Conservation (phyloP, 352 stramenopile genomes). For the Globisporangium heterothallicum region DNA sequence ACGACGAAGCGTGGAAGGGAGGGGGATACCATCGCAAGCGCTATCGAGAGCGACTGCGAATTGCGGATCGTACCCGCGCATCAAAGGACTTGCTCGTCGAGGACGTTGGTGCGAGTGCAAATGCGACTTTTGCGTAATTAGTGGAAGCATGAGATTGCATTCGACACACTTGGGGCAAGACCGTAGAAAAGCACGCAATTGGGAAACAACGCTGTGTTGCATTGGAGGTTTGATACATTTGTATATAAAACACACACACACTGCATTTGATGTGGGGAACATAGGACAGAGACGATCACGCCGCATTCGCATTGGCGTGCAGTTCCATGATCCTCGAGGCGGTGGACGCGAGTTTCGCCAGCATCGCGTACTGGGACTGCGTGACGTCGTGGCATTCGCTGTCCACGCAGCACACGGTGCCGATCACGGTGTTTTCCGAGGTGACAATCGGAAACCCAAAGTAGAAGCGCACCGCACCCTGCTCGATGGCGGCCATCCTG, state of each 20-base stretch:
- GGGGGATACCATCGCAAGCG: no score
- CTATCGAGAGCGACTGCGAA: no score
- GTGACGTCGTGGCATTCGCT: slow-evolving; percentile 29
- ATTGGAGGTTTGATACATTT: background rate
- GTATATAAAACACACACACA: background rate
- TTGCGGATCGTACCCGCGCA: no score
- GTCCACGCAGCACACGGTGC: slow-evolving; percentile 43
- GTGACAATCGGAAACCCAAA: slow-evolving; percentile 41
- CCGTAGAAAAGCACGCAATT: no score
- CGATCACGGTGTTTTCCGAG: slow-evolving; percentile 30
- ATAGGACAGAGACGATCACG: no score
- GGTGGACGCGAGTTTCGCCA: slow-evolving; percentile 28
- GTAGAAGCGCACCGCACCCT: slow-evolving; percentile 42
- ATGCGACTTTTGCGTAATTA: no score
- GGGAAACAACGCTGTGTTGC: no score
- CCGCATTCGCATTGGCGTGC: slow-evolving; percentile 4
- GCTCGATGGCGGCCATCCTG: slow-evolving; percentile 23
- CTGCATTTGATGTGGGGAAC: background rate
- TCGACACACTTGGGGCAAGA: no score
- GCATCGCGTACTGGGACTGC: slow-evolving; percentile 36
- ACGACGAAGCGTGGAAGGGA: no score
- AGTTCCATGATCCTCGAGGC: slow-evolving; percentile 32
- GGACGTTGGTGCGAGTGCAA: no score
- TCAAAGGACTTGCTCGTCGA: no score
- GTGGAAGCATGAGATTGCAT: no score